Percentiles rank a stretch among this genome's conserved stretches.
Conservation (phyloP, 1,284 basidiomycete genomes). For the Sparassis latifolia region DNA sequence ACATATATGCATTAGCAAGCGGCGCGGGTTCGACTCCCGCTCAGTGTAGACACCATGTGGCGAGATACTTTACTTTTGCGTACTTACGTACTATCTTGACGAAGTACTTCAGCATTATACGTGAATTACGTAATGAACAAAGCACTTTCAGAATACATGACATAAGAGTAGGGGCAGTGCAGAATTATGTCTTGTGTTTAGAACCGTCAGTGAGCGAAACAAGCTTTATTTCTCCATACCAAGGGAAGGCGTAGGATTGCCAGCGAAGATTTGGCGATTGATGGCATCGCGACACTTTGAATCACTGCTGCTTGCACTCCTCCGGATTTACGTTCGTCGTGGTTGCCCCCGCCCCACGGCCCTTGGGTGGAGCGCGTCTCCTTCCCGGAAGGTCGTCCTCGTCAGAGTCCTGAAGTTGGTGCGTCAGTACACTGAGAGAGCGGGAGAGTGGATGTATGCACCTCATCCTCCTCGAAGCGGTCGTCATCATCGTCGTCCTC, state of each 20-base stretch:
- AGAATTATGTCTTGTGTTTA: too few species aligned
- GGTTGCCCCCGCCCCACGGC: conserved; percentile 35
- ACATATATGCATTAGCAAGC: not conserved
- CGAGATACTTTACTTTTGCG: too few species aligned
- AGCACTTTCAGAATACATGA: too few species aligned
- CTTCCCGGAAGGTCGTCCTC: conserved; percentile 53
- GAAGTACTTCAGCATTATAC: too few species aligned
- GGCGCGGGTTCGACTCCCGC: not conserved
- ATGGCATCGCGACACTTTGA: too few species aligned
- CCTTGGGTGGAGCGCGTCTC: conserved; percentile 51
- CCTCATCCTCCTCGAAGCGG: conserved; percentile 43
- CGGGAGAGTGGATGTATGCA: conserved; percentile 26
- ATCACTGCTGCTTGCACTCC: conserved; percentile 83
- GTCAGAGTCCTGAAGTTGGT: conserved; percentile 46
- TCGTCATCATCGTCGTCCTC: conserved; percentile 42
- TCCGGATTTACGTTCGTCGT: conserved; percentile 57
- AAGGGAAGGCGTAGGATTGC: too few species aligned
- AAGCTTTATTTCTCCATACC: too few species aligned
- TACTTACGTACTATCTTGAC: too few species aligned
- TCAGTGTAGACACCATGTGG: not conserved
- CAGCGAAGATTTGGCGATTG: too few species aligned
- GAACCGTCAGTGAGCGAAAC: too few species aligned
- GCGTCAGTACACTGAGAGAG: conserved; percentile 5
- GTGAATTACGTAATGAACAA: too few species aligned
- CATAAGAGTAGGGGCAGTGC: too few species aligned